Evolutionary conservation across 768 basidiomycete genomes (phyloP), one percentile per base, ranked within the genome.

Genomic region (Boletus insuetus): DNA sequence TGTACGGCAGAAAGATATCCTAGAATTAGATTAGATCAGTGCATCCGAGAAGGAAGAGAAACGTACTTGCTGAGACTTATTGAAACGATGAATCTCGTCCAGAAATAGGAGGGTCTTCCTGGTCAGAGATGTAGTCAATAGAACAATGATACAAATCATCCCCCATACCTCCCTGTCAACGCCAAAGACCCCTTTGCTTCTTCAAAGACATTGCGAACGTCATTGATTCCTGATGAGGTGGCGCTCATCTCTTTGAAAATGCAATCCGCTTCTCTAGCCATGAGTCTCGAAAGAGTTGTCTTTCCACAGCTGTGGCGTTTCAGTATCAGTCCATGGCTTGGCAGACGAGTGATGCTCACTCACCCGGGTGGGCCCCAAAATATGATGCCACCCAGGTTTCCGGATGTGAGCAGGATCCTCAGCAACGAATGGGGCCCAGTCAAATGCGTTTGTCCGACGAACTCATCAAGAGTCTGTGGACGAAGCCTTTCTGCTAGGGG

Each of bases 21-120:
- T 89, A 60, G 48, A 57, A 53, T 26, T 60, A 42, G 26, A 49
- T 49, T 61, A 58, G 47, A 46, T 38, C 20, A 53, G 60, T 51
- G 38, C 32, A 34, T 32, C 42, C n/a, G 16, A 6, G n/a, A 34
- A 22, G 6, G 1, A 39, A 16, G 39, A 37, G 4, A 19, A 8
- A 49, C 63, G 24, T 53, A 85, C 86, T 70, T 90, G 88, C 56
- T 87, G 85, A 9, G 81, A 73, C 61, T 82, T 86, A 65, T 82
- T 87, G 64, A 89, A 90, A 0, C 89, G 82, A 71, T 92, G 91
- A 14, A 94, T 84, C 69, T 94, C 91, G 62, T 94, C 92, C 52
- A 93, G 69, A 69, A 93, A 94, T 14, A 94, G 64, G 26, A 90
- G 73, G 0, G 91, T 94, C 58, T 79, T 79, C 62, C 87, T 90